Evolutionary conservation across 768 basidiomycete species (phyloP), one percentile per base, ranked within the genome.

Genomic region (Clavaria fumosa): DNA sequence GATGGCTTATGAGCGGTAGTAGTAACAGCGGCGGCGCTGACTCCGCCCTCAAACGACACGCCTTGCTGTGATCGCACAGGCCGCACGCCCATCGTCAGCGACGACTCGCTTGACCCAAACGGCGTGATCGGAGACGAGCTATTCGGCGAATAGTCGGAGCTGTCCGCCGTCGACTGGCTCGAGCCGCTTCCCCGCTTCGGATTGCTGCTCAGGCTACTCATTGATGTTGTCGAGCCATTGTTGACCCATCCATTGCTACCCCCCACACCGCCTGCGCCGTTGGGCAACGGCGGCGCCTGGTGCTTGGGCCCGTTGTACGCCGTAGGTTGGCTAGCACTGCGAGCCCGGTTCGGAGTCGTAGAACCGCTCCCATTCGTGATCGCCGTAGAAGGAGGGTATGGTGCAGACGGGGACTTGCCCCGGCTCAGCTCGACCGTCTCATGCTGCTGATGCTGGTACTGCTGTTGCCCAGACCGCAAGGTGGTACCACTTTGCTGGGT

Each of bases 71-170:
- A n/a, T n/a, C n/a, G n/a, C n/a, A n/a, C n/a, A n/a, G n/a, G n/a
- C n/a, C n/a, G n/a, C n/a, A n/a, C n/a, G n/a, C n/a, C n/a, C n/a
- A n/a, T n/a, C n/a, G n/a, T n/a, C 35, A 86, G 56, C 6, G 81
- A 85, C 19, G 79, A 80, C 45, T 88, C 85, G 56, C 77, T 85
- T 27, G 84, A 86, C n/a, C 83, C 85, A 52, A 80, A 88, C 12
- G 85, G 84, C 18, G 85, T 88, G 51, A 86, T 73, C 1, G 85
- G 85, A n/a, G 82, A 84, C 11, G 76, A 76, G 44, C 77, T 79
- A 47, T 83, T 79, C 14, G 83, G 81, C 31, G 84, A 86, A 46
- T 81, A 83, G 48, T 85, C 80, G 9, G 83, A 84, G 53, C 78
- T 83, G 47, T 72, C 78, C 6, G 69, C 75, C 7, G 83, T 85